Evolutionary conservation across 1,139 yeast species (phyloP), one percentile per base, ranked within the genome.

Genomic region (Geotrichum restrictum): DNA sequence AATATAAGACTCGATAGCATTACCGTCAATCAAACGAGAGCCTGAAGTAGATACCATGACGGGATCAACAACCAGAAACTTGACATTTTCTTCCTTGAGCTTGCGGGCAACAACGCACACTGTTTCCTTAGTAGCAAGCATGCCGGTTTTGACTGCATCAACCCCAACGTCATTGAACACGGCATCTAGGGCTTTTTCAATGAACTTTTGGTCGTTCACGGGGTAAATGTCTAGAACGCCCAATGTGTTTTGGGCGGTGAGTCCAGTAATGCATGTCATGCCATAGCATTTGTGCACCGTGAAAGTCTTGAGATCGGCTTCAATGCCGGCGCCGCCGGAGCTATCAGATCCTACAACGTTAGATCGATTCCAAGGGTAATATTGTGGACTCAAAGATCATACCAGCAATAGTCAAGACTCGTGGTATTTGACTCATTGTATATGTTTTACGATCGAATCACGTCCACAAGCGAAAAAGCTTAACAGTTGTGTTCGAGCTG

Each of bases 241-340:
- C 11, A 57, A 58, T 18, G 74, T 72, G 66, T 89, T 88, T 64
- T 89, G 96, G 2, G 93, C 91, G 0, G 96, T 88, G 58, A 89
- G 69, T 1, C 93, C 95, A 0, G 89, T 78, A 41, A 87, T 82
- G 65, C 93, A 84, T 0, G 95, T 86, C 68, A 85, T 70, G 1
- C 88, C 96, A 64, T 84, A 89, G 47, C 88, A 89, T 21, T 80
- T 78, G 63, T 87, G 91, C 2, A 85, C 88, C 2, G 87, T 76
- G 55, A 89, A 79, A 0, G 96, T 85, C 69, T 89, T 89, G 50
- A 89, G 67, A 66, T 89, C 97, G 0, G 97, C 97, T 64, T 89
- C 97, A 54, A 89, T 83, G 11, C 97, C 97, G 1, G 97, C 97
- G 3, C 97, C 97, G 1, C 97, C 97, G 2, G 95, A 85, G 48